A percentile compares a stretch with the other conserved stretches of the same genome.
Conservation (phyloP, 2,329 filamentous ascomycete species). For the Penicillium aurantiogriseum region DNA sequence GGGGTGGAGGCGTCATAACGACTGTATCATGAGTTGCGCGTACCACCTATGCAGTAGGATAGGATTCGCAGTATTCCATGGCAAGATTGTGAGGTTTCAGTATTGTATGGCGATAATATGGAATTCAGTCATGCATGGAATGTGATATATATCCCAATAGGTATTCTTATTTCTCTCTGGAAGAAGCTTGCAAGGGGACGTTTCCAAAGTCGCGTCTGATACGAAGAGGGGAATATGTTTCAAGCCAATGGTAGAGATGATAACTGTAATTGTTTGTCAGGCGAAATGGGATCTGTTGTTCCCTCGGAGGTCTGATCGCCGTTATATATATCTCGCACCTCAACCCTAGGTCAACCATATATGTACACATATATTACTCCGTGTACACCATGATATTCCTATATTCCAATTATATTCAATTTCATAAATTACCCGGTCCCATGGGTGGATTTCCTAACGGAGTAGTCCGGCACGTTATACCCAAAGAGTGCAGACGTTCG, state of each 20-base stretch:
- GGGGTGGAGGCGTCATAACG: constrained; percentile 11
- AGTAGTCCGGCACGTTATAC: constrained; percentile 19
- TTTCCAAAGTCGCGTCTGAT: background rate
- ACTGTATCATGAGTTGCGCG: constrained; percentile 15
- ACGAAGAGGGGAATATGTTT: background rate
- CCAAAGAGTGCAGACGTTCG: constrained; percentile 21
- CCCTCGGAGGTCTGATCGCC: constrained; percentile 15
- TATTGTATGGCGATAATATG: background rate
- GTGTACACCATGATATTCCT: too few species aligned
- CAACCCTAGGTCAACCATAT: background rate
- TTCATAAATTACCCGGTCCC: background rate
- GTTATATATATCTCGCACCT: background rate
- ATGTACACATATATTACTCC: too few species aligned
- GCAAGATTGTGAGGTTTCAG: background rate
- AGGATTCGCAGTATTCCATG: background rate
- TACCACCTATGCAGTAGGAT: constrained; percentile 1
- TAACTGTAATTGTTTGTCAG: background rate
- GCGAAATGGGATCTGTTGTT: background rate
- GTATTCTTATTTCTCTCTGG: background rate
- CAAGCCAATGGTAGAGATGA: background rate
- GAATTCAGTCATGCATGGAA: constrained; percentile 10
- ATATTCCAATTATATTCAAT: background rate
- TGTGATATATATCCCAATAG: constrained; percentile 8
- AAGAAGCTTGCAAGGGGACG: background rate
- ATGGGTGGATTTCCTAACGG: constrained; percentile 1